These are phyloP conservation scores for Syncephalastrum racemosum DNA, from an alignment of 371 early-diverging fungal species.

Conservation along the genomic window DNA sequence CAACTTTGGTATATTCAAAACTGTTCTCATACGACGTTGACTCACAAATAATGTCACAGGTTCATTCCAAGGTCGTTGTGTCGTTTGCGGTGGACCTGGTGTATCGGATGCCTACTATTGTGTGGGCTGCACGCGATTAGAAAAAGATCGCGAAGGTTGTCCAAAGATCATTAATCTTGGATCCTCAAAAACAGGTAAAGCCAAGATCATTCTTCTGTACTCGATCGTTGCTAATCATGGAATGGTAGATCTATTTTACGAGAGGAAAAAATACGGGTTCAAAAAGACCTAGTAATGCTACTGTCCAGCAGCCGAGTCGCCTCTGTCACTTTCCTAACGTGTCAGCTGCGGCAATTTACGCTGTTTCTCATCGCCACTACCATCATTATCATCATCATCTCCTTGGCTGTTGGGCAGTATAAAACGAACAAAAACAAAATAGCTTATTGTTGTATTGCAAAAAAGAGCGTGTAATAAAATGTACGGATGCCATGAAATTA, in stretches of 20 bases:
- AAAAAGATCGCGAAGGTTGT: slow-evolving; percentile 97
- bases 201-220: slow-evolving; percentile 1
- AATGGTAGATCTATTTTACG: slow-evolving; percentile 80
- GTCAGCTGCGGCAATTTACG: too few relatives aligned
- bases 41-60: slow-evolving; percentile 22
- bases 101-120: slow-evolving; percentile 97
- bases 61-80: slow-evolving; percentile 88
- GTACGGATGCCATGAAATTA: too few relatives aligned
- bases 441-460: too few relatives aligned
- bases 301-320: slow-evolving; percentile 9
- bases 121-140: slow-evolving; percentile 85
- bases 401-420: too few relatives aligned
- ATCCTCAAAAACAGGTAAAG: slow-evolving; percentile 69
- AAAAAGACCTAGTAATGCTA: slow-evolving; percentile 52
- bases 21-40: not conserved
- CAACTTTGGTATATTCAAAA: slow-evolving; percentile 73
- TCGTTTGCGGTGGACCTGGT: slow-evolving; percentile 90
- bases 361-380: too few relatives aligned
- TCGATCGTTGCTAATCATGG: not conserved
- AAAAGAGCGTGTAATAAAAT: too few relatives aligned
- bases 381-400: too few relatives aligned
- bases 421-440: too few relatives aligned
- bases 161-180: slow-evolving; percentile 94
- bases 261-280: slow-evolving; percentile 92
- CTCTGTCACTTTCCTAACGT: too few relatives aligned